Base-by-base conservation (phyloP, 2,329 filamentous ascomycete genomes). In the Dothideomycetes sp. region DNA sequence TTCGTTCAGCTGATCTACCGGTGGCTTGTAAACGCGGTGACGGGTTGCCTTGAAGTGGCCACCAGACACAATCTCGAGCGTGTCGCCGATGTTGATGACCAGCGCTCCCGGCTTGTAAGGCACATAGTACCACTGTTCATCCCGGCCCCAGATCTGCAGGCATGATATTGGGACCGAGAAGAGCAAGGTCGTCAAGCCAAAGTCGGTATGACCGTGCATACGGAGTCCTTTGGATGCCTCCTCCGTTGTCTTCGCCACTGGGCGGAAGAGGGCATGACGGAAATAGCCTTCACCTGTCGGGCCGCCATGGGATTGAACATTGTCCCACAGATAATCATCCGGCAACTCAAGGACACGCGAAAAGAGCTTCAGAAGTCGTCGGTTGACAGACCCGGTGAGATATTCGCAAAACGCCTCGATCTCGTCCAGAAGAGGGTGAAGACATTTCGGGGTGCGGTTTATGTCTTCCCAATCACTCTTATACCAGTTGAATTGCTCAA, bases 401-500 rank as follows among this genome's bases (percentile, higher is more conserved):
- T 70, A 70, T 50, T 64, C 59, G 54, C 59, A 59, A 49, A 69
- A 68, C 0, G 58, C 54, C 38, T 60, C 59, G 36, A 70, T 67
- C 45, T 70, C 67, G 43, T 69, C 66, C 65, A 69, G 69, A 44
- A 68, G 68, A 0, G 67, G 66, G 40, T 61, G 58, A 1, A 70
- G 50, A 36, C 67, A 71, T n/a, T n/a, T n/a, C n/a, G n/a, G n/a
- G n/a, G n/a, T n/a, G 44, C 58, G 1, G 69, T 69, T 1, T 62
- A 54, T 27, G 7, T 27, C 7, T 12, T 27, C 22, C 22, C 22
- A 70, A 34, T 72, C 66, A 1, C 51, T 51, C 16, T 58, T 62
- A 54, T 72, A 72, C 61, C 63, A 72, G 53, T 72, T 72, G 53
- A 72, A 73, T 43, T 72, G 69, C 45, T 73, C 69, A 38, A 72